These are phyloP conservation scores for Glaciozyma antarctica DNA, from an alignment of 768 basidiomycete genomes.

Conservation along the genomic window DNA sequence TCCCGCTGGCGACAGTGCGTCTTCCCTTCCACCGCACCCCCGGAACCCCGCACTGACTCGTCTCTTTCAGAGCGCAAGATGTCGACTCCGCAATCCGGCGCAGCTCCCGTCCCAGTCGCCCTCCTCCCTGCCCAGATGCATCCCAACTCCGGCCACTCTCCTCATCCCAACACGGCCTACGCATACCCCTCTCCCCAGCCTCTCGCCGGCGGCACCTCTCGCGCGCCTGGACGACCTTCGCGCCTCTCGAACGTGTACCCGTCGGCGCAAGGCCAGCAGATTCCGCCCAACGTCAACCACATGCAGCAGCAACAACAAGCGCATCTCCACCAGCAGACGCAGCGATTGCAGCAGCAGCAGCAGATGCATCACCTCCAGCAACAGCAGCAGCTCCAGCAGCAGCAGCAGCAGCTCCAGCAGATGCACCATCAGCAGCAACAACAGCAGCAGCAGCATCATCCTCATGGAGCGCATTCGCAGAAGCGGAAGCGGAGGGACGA, in stretches of 20 bases:
- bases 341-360: not conserved
- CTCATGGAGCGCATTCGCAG: not conserved
- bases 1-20: conserved; percentile 9
- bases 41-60: not conserved
- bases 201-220: not conserved
- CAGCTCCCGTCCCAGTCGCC: conserved; percentile 2
- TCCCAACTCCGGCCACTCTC: not conserved
- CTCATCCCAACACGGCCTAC: not conserved
- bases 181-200: conserved; percentile 4
- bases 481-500: conserved; percentile 43
- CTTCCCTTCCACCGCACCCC: not conserved
- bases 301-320: conserved; percentile 18
- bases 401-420: not conserved
- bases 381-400: conserved; percentile 1
- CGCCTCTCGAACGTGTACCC: conserved; percentile 23
- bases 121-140: conserved; percentile 23
- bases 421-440: conserved; percentile 8
- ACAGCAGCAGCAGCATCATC: conserved; percentile 5
- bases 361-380: not conserved
- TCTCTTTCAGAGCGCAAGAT: conserved; percentile 14
- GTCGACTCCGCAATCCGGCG: not conserved
- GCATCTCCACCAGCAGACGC: not conserved
- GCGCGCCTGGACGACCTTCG: conserved; percentile 15
- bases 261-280: conserved; percentile 1
- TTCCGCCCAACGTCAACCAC: conserved; percentile 16